Evolutionary conservation across 257 asterid species (phyloP).

Genomic region (Petunia secreta): DNA sequence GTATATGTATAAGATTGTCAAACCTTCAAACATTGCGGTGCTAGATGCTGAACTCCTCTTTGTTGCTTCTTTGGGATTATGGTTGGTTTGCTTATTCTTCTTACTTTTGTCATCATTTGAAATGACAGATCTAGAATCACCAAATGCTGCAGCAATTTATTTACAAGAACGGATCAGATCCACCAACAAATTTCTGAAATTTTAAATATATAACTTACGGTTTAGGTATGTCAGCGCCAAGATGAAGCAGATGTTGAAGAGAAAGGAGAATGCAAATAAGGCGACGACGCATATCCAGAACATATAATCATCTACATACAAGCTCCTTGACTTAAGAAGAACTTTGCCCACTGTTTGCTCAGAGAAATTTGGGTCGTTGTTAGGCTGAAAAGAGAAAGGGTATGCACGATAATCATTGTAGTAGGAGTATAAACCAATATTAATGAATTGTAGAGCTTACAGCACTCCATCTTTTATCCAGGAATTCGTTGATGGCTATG

Average conservation of each 20-base stretch:
- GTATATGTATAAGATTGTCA: background rate
- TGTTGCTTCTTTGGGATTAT: background rate
- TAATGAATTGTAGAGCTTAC: constrained; percentile 25
- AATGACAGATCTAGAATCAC: constrained; percentile 62
- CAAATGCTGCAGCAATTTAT: constrained; percentile 57
- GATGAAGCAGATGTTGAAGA: constrained; percentile 75
- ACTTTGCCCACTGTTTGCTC: constrained; percentile 89
- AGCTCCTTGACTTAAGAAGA: constrained; percentile 85
- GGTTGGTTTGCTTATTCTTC: constrained; percentile 31
- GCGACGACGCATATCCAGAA: constrained; percentile 84
- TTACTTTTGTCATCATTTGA: constrained; percentile 46
- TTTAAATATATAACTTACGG: constrained; percentile 49
- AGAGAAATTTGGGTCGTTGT: constrained; percentile 50
- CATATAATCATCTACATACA: constrained; percentile 76
- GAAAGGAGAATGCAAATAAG: constrained; percentile 78
- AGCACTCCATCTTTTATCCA: constrained; percentile 42
- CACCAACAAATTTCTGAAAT: background rate
- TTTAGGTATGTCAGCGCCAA: constrained; percentile 69
- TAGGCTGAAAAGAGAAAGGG: constrained; percentile 50
- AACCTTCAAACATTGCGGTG: constrained; percentile 49
- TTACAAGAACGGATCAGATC: constrained; percentile 32
- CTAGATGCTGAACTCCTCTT: constrained; percentile 39
- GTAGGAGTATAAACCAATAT: background rate
- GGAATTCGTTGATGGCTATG: constrained; percentile 41
- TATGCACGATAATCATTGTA: background rate